Evolutionary conservation across 2,329 filamentous ascomycete species (phyloP).

Genomic region (Aspergillus hiratsukae): DNA sequence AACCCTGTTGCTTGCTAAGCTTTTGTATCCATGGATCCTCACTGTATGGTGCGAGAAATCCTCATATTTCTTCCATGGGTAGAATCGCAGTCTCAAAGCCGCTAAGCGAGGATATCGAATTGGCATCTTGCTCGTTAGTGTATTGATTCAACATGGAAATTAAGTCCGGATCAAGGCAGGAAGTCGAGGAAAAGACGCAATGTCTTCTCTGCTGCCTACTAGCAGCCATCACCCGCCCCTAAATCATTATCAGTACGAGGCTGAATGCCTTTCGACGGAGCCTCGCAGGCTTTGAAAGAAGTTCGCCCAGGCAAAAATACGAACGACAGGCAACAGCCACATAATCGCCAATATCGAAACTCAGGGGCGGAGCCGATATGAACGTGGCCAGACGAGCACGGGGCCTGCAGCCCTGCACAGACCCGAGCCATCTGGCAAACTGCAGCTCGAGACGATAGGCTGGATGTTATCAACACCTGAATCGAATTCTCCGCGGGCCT

Average conservation of each 20-base stretch:
- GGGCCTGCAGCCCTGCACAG: neutral
- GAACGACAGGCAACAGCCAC: neutral
- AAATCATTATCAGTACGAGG: neutral
- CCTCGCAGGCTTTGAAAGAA: too few species aligned
- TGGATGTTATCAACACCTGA: neutral
- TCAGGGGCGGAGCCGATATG: neutral
- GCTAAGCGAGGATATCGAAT: neutral
- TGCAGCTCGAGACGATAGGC: neutral
- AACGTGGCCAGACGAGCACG: neutral
- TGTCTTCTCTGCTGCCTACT: neutral
- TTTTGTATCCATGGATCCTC: neutral
- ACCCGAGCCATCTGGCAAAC: neutral
- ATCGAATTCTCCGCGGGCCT: neutral
- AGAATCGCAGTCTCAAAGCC: neutral
- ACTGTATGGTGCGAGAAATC: slow-evolving; percentile 10
- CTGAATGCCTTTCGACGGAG: neutral
- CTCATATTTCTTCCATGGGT: slow-evolving; percentile 12
- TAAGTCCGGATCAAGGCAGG: too few species aligned
- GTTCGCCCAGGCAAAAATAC: neutral
- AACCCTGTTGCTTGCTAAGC: neutral
- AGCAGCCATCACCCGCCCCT: neutral
- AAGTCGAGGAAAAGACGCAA: neutral
- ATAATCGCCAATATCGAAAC: neutral
- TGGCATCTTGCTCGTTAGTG: neutral
- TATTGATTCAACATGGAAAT: too few species aligned